Evolutionary conservation across 768 basidiomycete genomes (phyloP).

Genomic region (Suillus paluster): DNA sequence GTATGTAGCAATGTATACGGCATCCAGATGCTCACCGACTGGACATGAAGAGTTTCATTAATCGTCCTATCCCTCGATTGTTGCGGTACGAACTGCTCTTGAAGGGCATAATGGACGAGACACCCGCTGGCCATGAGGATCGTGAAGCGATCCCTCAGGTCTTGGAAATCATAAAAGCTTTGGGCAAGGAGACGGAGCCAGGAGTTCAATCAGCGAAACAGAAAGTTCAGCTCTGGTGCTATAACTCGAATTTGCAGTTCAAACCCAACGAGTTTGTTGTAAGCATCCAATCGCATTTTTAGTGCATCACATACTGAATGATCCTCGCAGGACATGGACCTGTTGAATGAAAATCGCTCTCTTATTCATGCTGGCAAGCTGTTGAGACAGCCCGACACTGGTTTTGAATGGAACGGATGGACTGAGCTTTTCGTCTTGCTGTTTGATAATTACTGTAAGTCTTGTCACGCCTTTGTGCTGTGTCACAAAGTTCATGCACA

Average conservation of each 20-base stretch:
- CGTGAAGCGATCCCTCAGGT: slow-evolving; percentile 81
- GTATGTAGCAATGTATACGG: slow-evolving; percentile 49
- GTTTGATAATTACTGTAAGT: slow-evolving; percentile 93
- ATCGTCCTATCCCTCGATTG: slow-evolving; percentile 88
- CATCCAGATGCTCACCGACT: slow-evolving; percentile 80
- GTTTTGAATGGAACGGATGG: slow-evolving; percentile 89
- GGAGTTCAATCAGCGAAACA: slow-evolving; percentile 85
- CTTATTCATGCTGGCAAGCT: slow-evolving; percentile 85
- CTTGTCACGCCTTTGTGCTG: no score
- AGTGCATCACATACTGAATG: not conserved
- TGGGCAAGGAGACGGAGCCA: slow-evolving; percentile 87
- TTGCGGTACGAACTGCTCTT: slow-evolving; percentile 88
- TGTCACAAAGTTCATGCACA: slow-evolving; percentile 15
- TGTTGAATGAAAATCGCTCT: slow-evolving; percentile 80
- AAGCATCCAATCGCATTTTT: slow-evolving; percentile 20
- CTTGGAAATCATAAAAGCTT: slow-evolving; percentile 82
- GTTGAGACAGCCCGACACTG: slow-evolving; percentile 85
- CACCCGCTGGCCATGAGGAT: slow-evolving; percentile 79
- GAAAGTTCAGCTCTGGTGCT: slow-evolving; percentile 90
- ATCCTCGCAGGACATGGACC: slow-evolving; percentile 75
- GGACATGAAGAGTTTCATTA: slow-evolving; percentile 93
- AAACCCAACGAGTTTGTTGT: slow-evolving; percentile 77
- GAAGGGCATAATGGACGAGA: slow-evolving; percentile 77
- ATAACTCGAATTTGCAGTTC: slow-evolving; percentile 78
- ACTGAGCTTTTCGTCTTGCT: slow-evolving; percentile 87